Evolutionary conservation across 805 yeast genomes (phyloP).

Genomic region (Saccharomycopsis amapae): DNA sequence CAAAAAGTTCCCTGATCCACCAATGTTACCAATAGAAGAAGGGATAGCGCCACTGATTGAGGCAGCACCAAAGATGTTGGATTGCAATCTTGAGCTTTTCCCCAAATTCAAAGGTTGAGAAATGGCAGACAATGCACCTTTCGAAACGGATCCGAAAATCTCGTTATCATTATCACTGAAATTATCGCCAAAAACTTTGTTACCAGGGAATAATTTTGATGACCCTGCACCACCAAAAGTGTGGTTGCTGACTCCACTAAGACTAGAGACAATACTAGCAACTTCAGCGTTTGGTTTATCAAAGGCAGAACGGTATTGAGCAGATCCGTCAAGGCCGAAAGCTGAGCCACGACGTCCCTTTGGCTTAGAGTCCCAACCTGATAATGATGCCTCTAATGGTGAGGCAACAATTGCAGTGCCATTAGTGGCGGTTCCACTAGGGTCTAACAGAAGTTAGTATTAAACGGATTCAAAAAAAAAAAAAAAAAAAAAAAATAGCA

Average conservation of each 20-base stretch:
- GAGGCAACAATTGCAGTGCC: neutral
- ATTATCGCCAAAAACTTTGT: slow-evolving; percentile 26
- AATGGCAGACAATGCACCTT: slow-evolving; percentile 41
- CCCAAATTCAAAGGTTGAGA: slow-evolving; percentile 37
- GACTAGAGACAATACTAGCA: slow-evolving; percentile 28
- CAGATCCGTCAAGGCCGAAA: slow-evolving; percentile 3
- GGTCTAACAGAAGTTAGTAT: neutral
- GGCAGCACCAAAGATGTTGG: slow-evolving; percentile 48
- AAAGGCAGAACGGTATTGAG: slow-evolving; percentile 14
- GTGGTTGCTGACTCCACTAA: slow-evolving; percentile 26
- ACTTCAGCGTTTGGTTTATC: slow-evolving; percentile 27
- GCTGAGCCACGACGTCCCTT: neutral
- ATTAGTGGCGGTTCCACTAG: neutral
- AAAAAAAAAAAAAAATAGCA: neutral
- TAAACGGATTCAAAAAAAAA: neutral
- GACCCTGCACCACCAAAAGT: slow-evolving; percentile 14
- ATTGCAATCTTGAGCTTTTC: slow-evolving; percentile 28
- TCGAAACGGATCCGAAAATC: slow-evolving; percentile 33
- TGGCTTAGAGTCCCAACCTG: slow-evolving; percentile 7
- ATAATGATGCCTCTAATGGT: neutral
- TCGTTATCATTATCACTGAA: slow-evolving; percentile 33
- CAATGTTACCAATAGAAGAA: slow-evolving; percentile 24
- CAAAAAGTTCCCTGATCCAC: slow-evolving; percentile 40
- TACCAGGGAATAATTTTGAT: slow-evolving; percentile 3
- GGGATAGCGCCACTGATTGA: slow-evolving; percentile 48